Base-by-base conservation (phyloP, 1,139 yeast species). In the Blastobotrys buckinghamii region DNA sequence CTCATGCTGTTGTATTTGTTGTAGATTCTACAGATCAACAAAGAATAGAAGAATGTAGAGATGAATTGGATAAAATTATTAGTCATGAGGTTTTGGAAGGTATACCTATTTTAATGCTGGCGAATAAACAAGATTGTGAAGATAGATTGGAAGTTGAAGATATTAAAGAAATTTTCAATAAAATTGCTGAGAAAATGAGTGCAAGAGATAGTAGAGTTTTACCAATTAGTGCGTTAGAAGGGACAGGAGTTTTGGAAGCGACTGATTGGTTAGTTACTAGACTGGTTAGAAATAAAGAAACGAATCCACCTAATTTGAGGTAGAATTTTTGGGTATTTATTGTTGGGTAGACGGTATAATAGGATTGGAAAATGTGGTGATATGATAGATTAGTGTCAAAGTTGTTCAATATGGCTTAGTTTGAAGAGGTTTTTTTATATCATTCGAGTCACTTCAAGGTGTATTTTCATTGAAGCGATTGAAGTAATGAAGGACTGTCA, bases 61-160 rank as follows among this genome's bases (percentile, higher is more conserved):
- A 79, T 32, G 76, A 84, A 1, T 70, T 85, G 68, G 66, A 65
- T 42, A 53, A 59, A 1, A 67, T 78, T 9, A 75, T 78, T 32
- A 71, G 73, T 50, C 75, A 75, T 58, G 84, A 81, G 48, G 74
- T 76, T 26, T 71, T 76, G 16, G 85, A 80, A 53, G 90, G 92
- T 40, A 84, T 89, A 13, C 98, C 97, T 0, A 80, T 92, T 8
- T 71, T 92, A 48, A 89, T 92, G 96, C 73, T 92, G 63, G 97
- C 97, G 9, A 92, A 92, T 66, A 92, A 92, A 66, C 97, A 89
- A 70, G 98, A 92, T 67, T 72, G 85, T 50, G 89, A 87, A 42
- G 89, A 83, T 47, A 84, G 88, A 58, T 73, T 90, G 69, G 96
- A 82, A 60, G 80, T 83, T 57, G 78, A 79, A 70, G 81, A 84